Conservation (phyloP, 352 stramenopile genomes). For the Phytophthora cryptogea region DNA sequence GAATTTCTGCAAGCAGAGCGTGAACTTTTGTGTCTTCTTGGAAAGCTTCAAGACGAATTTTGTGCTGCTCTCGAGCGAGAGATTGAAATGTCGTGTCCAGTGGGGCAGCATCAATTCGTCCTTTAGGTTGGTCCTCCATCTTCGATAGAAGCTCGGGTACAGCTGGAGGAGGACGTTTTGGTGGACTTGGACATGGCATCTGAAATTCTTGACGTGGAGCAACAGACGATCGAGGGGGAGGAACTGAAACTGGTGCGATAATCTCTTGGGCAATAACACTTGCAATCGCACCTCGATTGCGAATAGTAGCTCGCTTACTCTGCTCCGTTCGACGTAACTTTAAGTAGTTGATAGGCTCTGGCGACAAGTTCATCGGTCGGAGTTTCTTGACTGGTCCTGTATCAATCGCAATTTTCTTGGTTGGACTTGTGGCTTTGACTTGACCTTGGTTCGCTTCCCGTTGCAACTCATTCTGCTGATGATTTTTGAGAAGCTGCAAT, state of each 20-base stretch:
- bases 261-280: constrained; percentile 55
- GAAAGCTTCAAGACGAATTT: constrained; percentile 33
- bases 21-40: constrained; percentile 37
- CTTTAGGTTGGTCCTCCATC: constrained; percentile 26
- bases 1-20: constrained; percentile 43
- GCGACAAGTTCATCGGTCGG: constrained; percentile 20
- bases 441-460: constrained; percentile 18
- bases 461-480: constrained; percentile 5
- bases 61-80: constrained; percentile 39
- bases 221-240: constrained; percentile 9
- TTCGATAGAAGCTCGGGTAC: constrained; percentile 10
- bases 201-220: constrained; percentile 17
- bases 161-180: constrained; percentile 11
- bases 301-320: constrained; percentile 48
- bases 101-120: constrained; percentile 18
- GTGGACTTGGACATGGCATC: constrained; percentile 20
- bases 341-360: constrained; percentile 71
- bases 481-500: constrained; percentile 26
- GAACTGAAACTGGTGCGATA: constrained; percentile 33
- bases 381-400: constrained; percentile 2
- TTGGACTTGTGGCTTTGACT: constrained; percentile 3
- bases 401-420: constrained; percentile 10
- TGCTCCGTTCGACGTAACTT: constrained; percentile 61
- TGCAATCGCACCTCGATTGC: constrained; percentile 48
- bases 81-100: constrained; percentile 21